phyloP scores from a whole-genome alignment of 768 basidiomycete genomes.

The Naganishia antarctica region DNA sequence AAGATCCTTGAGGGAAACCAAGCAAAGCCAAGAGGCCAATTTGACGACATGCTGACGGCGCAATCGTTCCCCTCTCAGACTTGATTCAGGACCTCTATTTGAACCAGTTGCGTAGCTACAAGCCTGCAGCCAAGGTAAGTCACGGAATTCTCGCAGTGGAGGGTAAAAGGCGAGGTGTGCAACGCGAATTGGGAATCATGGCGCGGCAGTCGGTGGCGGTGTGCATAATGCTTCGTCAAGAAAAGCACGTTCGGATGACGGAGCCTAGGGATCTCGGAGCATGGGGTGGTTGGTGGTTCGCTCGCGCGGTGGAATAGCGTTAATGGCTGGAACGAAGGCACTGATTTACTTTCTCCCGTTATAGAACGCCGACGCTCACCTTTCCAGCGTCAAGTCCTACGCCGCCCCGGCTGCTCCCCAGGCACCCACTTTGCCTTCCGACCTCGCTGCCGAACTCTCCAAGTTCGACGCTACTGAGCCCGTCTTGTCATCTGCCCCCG shows the following conservation, averaged over 20 bases:
- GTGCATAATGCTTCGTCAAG: too few relatives aligned
- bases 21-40: too few relatives aligned
- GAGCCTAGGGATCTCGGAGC: too few relatives aligned
- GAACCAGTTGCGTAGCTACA: slow-evolving; percentile 83
- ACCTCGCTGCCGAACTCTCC: slow-evolving; percentile 78
- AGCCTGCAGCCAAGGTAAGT: slow-evolving; percentile 67
- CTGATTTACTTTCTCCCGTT: background rate
- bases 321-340: background rate
- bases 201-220: too few relatives aligned
- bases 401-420: slow-evolving; percentile 67
- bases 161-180: too few relatives aligned
- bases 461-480: slow-evolving; percentile 82
- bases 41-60: background rate
- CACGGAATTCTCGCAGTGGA: too few relatives aligned
- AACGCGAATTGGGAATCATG: too few relatives aligned
- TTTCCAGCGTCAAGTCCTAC: slow-evolving; percentile 79
- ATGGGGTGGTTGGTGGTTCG: too few relatives aligned
- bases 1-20: too few relatives aligned
- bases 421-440: slow-evolving; percentile 66
- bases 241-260: too few relatives aligned
- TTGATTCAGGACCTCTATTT: slow-evolving; percentile 88
- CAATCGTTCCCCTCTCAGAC: slow-evolving; percentile 59
- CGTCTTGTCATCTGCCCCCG: slow-evolving; percentile 46
- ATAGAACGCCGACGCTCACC: slow-evolving; percentile 84
- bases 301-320: too few relatives aligned